A percentile compares a stretch with the other conserved stretches of the same genome.
These are phyloP conservation scores for Arabidopsis hybrid DNA, from an alignment of 441 rosid species.

Conservation along the genomic window DNA sequence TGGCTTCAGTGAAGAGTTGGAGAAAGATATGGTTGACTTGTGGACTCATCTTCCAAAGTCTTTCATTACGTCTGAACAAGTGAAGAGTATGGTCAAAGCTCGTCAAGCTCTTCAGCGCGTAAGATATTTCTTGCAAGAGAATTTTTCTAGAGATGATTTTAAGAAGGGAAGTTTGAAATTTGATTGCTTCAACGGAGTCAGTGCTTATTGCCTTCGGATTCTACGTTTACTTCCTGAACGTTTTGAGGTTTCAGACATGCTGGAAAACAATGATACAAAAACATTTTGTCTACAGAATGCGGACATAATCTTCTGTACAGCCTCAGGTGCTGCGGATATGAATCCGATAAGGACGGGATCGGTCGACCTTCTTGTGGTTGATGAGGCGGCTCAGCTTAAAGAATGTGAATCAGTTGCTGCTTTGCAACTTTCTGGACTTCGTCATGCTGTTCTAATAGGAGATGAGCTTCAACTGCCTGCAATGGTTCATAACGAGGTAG, in stretches of 20 bases:
- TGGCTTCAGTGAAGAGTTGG: not conserved
- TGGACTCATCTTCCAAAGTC: conserved; percentile 8
- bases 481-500: conserved; percentile 49
- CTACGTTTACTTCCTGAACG: conserved; percentile 30
- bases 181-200: not conserved
- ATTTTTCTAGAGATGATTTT: not conserved
- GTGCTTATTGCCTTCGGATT: conserved; percentile 24
- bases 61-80: conserved; percentile 1
- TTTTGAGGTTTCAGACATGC: conserved; percentile 1
- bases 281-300: conserved; percentile 48
- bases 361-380: conserved; percentile 49
- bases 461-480: conserved; percentile 61
- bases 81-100: not conserved
- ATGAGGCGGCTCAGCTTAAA: conserved; percentile 56
- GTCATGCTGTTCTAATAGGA: conserved; percentile 54
- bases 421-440: conserved; percentile 50
- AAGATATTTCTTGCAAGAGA: not conserved
- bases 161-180: not conserved
- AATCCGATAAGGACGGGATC: not conserved
- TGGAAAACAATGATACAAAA: not conserved
- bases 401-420: conserved; percentile 32
- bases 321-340: conserved; percentile 49
- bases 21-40: conserved; percentile 6
- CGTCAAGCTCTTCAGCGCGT: not conserved
- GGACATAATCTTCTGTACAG: conserved; percentile 51